These are phyloP conservation scores for Evernia prunastri DNA, from an alignment of 495 filamentous ascomycete species.

Conservation along the genomic window DNA sequence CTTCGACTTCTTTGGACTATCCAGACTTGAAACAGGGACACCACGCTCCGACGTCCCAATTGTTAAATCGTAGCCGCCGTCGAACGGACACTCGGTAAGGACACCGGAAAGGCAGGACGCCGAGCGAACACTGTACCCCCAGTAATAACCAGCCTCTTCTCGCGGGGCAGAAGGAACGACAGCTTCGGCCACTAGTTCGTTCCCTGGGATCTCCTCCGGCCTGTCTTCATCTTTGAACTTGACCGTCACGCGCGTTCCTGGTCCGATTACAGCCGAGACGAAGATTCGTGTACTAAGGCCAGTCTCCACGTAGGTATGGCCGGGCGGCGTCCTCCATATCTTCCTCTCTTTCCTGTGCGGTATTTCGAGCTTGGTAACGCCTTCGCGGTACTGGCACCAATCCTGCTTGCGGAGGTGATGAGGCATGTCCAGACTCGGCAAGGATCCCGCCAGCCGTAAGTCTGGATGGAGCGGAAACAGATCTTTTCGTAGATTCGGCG, in stretches of 20 bases:
- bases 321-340: constrained; percentile 6
- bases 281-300: constrained; percentile 39
- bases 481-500: constrained; percentile 60
- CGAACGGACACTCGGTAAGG: constrained; percentile 57
- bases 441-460: constrained; percentile 53
- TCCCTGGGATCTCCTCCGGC: constrained; percentile 8
- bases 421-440: constrained; percentile 70
- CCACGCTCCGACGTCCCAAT: constrained; percentile 75
- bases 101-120: constrained; percentile 54
- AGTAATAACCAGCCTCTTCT: constrained; percentile 65
- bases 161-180: constrained; percentile 56
- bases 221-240: constrained; percentile 40
- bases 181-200: constrained; percentile 32
- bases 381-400: constrained; percentile 66
- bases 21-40: constrained; percentile 39
- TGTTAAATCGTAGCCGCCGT: constrained; percentile 59
- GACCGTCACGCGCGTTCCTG: constrained; percentile 59
- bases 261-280: constrained; percentile 48
- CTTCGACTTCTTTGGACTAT: constrained; percentile 5
- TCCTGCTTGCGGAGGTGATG: constrained; percentile 61
- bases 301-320: constrained; percentile 24
- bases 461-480: constrained; percentile 70
- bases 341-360: constrained; percentile 16
- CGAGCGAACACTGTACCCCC: constrained; percentile 62
- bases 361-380: constrained; percentile 44